Evolutionary conservation across 768 basidiomycete genomes (phyloP).

Genomic region (Ramaria sp.): DNA sequence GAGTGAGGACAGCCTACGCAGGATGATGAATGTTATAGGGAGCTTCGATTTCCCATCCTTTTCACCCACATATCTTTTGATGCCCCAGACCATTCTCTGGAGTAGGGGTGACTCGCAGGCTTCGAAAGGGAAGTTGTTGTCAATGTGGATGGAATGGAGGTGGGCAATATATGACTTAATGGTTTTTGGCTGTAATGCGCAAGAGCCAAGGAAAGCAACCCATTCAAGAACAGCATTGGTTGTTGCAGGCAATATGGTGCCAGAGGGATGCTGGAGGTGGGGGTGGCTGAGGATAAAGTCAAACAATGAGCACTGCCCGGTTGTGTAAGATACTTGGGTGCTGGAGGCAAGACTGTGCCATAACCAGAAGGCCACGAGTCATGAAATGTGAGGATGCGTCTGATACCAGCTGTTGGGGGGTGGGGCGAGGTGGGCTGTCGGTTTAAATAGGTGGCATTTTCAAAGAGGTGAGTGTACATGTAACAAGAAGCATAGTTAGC

Average conservation of each 20-base stretch:
- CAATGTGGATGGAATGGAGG: conserved; percentile 19
- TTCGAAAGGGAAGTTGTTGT: conserved; percentile 18
- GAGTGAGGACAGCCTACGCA: too few species aligned
- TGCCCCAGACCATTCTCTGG: conserved; percentile 10
- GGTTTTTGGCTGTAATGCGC: conserved; percentile 9
- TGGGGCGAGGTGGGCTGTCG: conserved; percentile 15
- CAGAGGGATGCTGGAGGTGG: conserved; percentile 8
- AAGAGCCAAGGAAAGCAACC: conserved; percentile 15
- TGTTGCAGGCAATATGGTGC: conserved; percentile 9
- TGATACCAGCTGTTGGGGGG: conserved; percentile 14
- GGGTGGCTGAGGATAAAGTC: conserved; percentile 10
- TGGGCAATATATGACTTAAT: conserved; percentile 19
- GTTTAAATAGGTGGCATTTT: conserved; percentile 17
- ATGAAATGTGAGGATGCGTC: conserved; percentile 10
- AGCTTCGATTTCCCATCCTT: conserved; percentile 16
- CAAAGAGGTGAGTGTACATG: conserved; percentile 17
- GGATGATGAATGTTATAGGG: conserved; percentile 19
- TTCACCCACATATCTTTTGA: conserved; percentile 15
- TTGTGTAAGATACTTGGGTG: conserved; percentile 21
- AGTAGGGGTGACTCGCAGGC: conserved; percentile 19
- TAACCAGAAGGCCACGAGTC: conserved; percentile 11
- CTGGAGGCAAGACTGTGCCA: conserved; percentile 22
- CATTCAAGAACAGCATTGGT: conserved; percentile 13
- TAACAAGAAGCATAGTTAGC: conserved; percentile 15
- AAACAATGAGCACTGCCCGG: conserved; percentile 23